Conservation (phyloP, 495 filamentous ascomycete species). For the Aspergillus conjunctus region DNA sequence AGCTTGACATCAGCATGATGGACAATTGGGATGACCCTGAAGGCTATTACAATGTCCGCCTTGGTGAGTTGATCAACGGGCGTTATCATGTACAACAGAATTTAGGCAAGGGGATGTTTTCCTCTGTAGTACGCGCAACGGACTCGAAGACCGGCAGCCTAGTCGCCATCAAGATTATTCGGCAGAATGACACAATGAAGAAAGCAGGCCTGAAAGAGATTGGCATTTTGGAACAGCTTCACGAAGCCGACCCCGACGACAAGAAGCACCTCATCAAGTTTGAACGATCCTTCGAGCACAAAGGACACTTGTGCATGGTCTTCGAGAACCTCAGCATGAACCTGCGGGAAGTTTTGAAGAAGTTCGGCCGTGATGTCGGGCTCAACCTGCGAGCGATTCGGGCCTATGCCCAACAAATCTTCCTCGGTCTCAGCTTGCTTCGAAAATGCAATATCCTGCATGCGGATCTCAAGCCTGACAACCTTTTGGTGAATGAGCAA, state of each 20-base stretch:
- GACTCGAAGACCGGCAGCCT: constrained; percentile 71
- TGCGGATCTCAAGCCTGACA: constrained; percentile 96
- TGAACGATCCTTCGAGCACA: constrained; percentile 86
- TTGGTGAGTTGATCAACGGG: constrained; percentile 84
- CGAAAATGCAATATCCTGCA: constrained; percentile 92
- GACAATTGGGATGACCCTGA: constrained; percentile 94
- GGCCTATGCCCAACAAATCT: constrained; percentile 91
- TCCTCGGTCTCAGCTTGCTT: constrained; percentile 80
- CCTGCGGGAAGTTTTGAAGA: constrained; percentile 92
- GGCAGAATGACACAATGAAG: constrained; percentile 88
- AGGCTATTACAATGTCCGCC: constrained; percentile 90
- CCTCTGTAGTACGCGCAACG: constrained; percentile 87
- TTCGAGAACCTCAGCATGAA: constrained; percentile 96
- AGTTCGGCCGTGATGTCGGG: constrained; percentile 91
- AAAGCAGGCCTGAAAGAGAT: constrained; percentile 97
- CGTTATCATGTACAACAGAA: constrained; percentile 85
- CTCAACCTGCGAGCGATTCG: constrained; percentile 85
- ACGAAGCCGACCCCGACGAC: constrained; percentile 79
- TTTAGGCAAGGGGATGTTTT: constrained; percentile 95
- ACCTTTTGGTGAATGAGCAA: constrained; percentile 85
- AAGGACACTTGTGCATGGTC: constrained; percentile 91
- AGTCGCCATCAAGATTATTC: constrained; percentile 92
- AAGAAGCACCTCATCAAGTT: constrained; percentile 92
- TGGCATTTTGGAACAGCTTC: constrained; percentile 82
- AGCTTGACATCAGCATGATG: constrained; percentile 77